These are phyloP conservation scores for Nymphaea thermarum DNA, from an alignment of 164 flowering plant species.

Conservation along the genomic window DNA sequence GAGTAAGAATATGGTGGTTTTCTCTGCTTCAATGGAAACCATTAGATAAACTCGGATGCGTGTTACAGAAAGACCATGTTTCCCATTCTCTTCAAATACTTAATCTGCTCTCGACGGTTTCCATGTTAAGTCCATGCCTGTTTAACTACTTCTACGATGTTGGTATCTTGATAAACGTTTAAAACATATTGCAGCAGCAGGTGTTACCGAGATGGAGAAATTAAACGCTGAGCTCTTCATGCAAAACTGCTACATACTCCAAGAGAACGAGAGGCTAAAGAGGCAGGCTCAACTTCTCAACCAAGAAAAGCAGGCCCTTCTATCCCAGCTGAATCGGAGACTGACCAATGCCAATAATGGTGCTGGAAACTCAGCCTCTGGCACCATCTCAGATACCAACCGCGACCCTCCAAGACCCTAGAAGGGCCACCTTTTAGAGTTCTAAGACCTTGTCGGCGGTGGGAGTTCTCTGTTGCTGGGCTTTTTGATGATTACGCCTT, in stretches of 20 bases:
- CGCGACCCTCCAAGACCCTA: background rate
- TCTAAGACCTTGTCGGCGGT: too few relatives aligned
- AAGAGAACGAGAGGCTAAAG: conserved; percentile 83
- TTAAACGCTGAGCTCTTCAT: conserved; percentile 67
- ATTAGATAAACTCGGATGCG: too few relatives aligned
- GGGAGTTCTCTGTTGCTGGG: background rate
- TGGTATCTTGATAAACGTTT: too few relatives aligned
- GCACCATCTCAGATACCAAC: background rate
- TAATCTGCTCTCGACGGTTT: too few relatives aligned
- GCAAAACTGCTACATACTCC: conserved; percentile 77
- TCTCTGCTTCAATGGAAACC: too few relatives aligned
- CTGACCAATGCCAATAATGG: conserved; percentile 28
- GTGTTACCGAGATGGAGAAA: conserved; percentile 30
- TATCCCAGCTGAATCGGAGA: conserved; percentile 55
- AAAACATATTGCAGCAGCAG: too few relatives aligned
- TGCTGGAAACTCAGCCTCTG: background rate
- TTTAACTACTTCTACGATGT: too few relatives aligned
- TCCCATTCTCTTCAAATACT: too few relatives aligned
- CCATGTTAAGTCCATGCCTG: too few relatives aligned
- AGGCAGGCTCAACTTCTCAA: conserved; percentile 72
- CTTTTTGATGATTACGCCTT: background rate
- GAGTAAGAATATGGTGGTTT: too few relatives aligned
- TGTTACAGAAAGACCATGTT: too few relatives aligned
- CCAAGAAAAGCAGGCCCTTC: conserved; percentile 73
- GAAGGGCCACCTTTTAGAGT: background rate